Base-by-base conservation (phyloP, 306 rosid species). In the Fragaria iinumae region DNA sequence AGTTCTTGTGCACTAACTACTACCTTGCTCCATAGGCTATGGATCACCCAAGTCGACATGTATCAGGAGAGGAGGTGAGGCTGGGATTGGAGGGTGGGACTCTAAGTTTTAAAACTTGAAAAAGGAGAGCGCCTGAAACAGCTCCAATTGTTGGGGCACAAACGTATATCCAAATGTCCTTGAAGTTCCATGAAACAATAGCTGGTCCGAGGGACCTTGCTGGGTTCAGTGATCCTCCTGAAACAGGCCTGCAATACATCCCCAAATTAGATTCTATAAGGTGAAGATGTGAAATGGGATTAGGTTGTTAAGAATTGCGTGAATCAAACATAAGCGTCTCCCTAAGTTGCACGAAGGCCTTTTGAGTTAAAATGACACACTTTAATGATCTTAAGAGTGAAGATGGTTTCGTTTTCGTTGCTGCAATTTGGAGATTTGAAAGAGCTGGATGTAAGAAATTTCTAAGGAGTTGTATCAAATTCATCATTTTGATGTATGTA, bases 161-260 rank as follows among this genome's bases (percentile, higher is more conserved):
- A n/a, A 90, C 75, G 67, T 90, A 93, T 70, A 91, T 85, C 97
- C 97, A 91, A 6, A 90, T 80, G 82, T 81, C 82, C 20, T 84
- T 76, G 72, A 90, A 93, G 79, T 90, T 83, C 88, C 94, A 85
- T 63, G 98, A 70, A 27, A 90, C 45, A 32, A 93, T 86, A 67
- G 97, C 97, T 60, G 97, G 96, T 34, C 98, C 97, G 29, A 93
- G 55, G 44, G 97, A 93, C 82, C 98, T 91, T 77, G 96, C 93
- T 32, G 98, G 98, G 70, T 91, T 93, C 98, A 93, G 75, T 70
- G 97, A 91, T 73, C 96, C 97, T 56, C 97, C 98, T 23, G 97
- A 93, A 47, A 90, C 84, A 4, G 98, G 92, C 23, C 98, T 91
- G 79, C 77, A 84, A 76, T 67, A 27, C 74, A 20, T 67, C 59